Percentiles rank a stretch among this genome's conserved stretches.
phyloP scores from a whole-genome alignment of 257 asterid species.

The Prunella vulgaris region DNA sequence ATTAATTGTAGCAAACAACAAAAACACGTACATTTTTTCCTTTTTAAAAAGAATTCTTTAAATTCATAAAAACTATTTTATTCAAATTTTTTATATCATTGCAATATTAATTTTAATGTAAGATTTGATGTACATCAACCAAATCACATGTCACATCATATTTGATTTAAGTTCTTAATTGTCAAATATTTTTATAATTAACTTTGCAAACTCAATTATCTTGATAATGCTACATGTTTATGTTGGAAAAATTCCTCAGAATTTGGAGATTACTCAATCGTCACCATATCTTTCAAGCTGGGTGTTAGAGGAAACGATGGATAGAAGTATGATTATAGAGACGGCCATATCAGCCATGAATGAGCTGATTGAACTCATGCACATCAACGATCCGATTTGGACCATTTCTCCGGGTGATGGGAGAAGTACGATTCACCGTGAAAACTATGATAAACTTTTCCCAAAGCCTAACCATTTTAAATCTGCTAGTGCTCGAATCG shows the following conservation, averaged over 20 bases:
- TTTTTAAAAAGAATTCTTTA: too few species aligned
- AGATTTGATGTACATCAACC: neutral
- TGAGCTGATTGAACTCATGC: conserved; percentile 51
- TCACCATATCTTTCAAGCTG: neutral
- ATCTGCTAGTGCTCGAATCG: conserved; percentile 39
- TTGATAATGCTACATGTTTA: neutral
- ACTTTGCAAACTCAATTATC: neutral
- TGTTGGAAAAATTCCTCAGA: conserved; percentile 16
- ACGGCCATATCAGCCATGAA: conserved; percentile 37
- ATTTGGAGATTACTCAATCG: neutral
- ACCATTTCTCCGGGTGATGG: conserved; percentile 34
- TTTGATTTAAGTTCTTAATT: too few species aligned
- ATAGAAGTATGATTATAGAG: conserved; percentile 31
- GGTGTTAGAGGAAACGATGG: conserved; percentile 25
- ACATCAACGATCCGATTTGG: conserved; percentile 58
- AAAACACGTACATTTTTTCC: too few species aligned
- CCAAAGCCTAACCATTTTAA: conserved; percentile 35
- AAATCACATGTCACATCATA: too few species aligned
- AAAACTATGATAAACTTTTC: conserved; percentile 46
- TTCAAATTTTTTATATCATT: too few species aligned
- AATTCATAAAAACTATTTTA: too few species aligned
- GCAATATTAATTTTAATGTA: neutral
- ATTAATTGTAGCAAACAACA: too few species aligned
- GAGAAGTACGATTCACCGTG: conserved; percentile 35
- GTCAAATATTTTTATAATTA: too few species aligned